Evolutionary conservation across 345 rosid genomes (phyloP).

Genomic region (Arabidopsis arenosa): DNA sequence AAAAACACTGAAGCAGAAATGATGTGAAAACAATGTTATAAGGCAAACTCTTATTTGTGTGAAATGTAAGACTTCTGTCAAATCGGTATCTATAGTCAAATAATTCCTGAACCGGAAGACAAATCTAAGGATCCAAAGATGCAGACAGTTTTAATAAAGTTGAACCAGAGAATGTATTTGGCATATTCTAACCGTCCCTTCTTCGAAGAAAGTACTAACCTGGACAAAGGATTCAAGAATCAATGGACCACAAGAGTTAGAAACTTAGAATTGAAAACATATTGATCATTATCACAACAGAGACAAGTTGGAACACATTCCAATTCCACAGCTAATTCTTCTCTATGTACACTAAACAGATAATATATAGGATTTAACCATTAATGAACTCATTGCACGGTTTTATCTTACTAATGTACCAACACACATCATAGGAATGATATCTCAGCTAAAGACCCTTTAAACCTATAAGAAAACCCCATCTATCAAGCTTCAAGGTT

Average conservation of each 20-base stretch:
- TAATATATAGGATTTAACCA: background rate
- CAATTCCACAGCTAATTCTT: constrained; percentile 1
- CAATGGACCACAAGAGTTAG: constrained; percentile 14
- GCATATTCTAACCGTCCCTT: background rate
- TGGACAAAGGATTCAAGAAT: constrained; percentile 15
- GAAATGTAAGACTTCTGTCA: background rate
- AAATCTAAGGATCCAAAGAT: constrained; percentile 20
- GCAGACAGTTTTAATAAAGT: background rate
- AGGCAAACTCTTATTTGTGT: constrained; percentile 1
- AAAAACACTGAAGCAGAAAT: background rate
- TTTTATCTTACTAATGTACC: background rate
- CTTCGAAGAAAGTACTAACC: constrained; percentile 13
- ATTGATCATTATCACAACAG: background rate
- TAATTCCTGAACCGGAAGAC: background rate
- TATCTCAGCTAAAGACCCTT: background rate
- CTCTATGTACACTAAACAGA: background rate
- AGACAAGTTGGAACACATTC: background rate
- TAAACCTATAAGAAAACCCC: background rate
- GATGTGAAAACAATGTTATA: background rate
- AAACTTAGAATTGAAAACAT: background rate
- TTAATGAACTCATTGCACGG: background rate
- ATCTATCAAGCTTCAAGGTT: background rate
- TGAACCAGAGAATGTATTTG: constrained; percentile 27
- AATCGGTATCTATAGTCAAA: background rate
- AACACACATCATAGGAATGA: background rate